Evolutionary conservation across 1,284 basidiomycete genomes (phyloP), one percentile per base, ranked within the genome.

Genomic region (Heterobasidion occidentale): DNA sequence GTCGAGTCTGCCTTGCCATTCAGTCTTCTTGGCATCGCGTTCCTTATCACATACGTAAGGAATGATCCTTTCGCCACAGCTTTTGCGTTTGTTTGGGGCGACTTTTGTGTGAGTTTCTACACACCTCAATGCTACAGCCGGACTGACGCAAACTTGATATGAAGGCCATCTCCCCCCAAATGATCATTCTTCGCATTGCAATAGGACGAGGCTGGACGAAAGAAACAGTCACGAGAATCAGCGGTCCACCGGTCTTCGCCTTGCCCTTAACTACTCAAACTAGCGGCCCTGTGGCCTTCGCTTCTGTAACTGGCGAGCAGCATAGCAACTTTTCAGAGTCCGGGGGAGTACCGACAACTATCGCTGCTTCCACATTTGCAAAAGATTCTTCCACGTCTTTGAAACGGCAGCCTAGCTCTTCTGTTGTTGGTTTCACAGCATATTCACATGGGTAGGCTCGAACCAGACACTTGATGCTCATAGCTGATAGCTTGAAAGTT

Each of bases 151-250:
- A 46, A 12, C 42, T 44, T n/a, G 45, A 17, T 44, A 9, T 36
- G 11, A 56, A 71, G 70, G 64, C 59, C 35, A 58, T 72, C 1
- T 66, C 68, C 1, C 71, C 70, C 1, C 65, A 69, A 45, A 62
- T 70, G 17, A 70, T 72, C 54, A 68, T 68, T n/a, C 59, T 68
- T 7, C 66, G 71, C 1, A 63, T 70, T 5, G 64, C 70, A 5
- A 65, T 66, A 58, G 66, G 68, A 14, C 52, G 57, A 4, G 71
- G 66, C 3, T 72, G 69, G 68, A 64, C 63, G 3, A 58, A 56
- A 46, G 60, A 65, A 17, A 66, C 65, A 1, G 59, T 56, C 38
- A 52, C 58, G 42, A 56, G 62, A 15, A 44, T 65, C n/a, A 53
- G 34, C 34, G 33, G 42, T 5, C 34, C 42, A 6, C 11, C 46